Evolutionary conservation across 768 basidiomycete species (phyloP).

Genomic region (Leccinum variicolor): DNA sequence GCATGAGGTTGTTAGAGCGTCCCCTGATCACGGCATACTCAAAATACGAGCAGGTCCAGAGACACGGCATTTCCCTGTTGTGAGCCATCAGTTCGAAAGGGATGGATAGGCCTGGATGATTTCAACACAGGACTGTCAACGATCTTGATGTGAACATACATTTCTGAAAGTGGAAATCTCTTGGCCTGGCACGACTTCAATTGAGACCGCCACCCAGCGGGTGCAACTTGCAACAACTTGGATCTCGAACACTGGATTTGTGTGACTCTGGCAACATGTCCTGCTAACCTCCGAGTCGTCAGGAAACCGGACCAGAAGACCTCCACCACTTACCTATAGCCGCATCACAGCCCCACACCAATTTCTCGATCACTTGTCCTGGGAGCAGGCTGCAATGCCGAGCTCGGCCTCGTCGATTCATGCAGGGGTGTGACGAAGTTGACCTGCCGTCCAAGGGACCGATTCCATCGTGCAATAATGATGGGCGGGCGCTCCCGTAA

Average conservation of each 20-base stretch:
- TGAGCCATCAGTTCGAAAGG: background rate
- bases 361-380: background rate
- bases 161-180: background rate
- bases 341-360: background rate
- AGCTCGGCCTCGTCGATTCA: background rate
- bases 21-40: slow-evolving; percentile 5
- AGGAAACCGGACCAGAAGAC: background rate
- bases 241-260: background rate
- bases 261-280: background rate
- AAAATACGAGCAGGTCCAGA: background rate
- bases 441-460: background rate
- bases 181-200: background rate
- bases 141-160: background rate
- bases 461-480: background rate
- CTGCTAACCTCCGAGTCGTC: background rate
- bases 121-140: background rate
- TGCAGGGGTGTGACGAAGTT: background rate
- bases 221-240: too few relatives aligned
- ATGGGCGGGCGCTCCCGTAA: background rate
- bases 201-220: background rate
- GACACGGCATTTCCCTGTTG: background rate
- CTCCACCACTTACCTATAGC: background rate
- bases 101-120: background rate
- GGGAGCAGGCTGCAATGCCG: background rate
- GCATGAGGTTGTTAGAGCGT: background rate